A percentile compares a stretch with the other conserved stretches of the same genome.
Conservation (phyloP, 2,329 filamentous ascomycete genomes). For the Xylaria sp. region DNA sequence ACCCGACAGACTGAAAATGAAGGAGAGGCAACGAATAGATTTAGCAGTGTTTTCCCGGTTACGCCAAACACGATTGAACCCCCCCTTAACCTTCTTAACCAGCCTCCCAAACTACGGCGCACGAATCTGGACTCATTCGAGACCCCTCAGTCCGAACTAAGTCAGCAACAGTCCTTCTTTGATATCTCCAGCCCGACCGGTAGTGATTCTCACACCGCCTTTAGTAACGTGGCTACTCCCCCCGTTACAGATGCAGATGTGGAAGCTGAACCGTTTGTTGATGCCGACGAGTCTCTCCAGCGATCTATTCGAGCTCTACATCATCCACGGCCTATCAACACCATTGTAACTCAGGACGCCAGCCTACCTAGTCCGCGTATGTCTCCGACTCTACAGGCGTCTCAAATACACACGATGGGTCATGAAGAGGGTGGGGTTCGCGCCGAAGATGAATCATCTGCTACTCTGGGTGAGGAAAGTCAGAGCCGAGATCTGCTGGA, state of each 20-base stretch:
- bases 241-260: slow-evolving; percentile 79
- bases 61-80: slow-evolving; percentile 70
- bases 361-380: slow-evolving; percentile 94
- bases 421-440: slow-evolving; percentile 57
- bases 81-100: slow-evolving; percentile 39
- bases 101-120: slow-evolving; percentile 57
- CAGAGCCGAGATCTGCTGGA: slow-evolving; percentile 57
- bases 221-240: slow-evolving; percentile 76
- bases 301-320: slow-evolving; percentile 60
- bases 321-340: slow-evolving; percentile 69
- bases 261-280: slow-evolving; percentile 70
- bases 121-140: slow-evolving; percentile 57
- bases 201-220: slow-evolving; percentile 69
- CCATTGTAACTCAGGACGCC: slow-evolving; percentile 82
- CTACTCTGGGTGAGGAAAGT: slow-evolving; percentile 54
- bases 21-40: slow-evolving; percentile 41
- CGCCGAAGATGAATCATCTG: slow-evolving; percentile 55
- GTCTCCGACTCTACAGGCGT: slow-evolving; percentile 87
- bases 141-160: slow-evolving; percentile 58
- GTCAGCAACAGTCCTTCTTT: slow-evolving; percentile 55
- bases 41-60: slow-evolving; percentile 55
- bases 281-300: slow-evolving; percentile 62
- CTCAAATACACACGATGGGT: slow-evolving; percentile 58
- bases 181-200: slow-evolving; percentile 64
- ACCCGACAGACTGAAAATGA: slow-evolving; percentile 47